These are phyloP conservation scores for Cercospora sp. DNA, from an alignment of 2,329 filamentous ascomycete genomes.

Conservation along the genomic window DNA sequence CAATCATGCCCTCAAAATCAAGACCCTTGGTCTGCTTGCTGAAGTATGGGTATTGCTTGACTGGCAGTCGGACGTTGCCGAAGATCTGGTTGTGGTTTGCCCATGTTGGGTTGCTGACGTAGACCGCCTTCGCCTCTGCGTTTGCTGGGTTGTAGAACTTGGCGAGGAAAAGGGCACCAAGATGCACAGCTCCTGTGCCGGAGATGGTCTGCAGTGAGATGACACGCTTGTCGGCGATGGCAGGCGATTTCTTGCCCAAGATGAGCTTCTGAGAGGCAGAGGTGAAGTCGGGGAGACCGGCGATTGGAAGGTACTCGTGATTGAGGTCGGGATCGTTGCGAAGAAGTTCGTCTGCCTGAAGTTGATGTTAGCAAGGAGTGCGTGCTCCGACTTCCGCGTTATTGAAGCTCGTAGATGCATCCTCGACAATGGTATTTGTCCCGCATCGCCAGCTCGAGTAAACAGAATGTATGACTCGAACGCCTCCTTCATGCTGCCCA, in stretches of 20 bases:
- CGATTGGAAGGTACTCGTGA: conserved; percentile 98
- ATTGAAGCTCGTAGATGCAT: neutral
- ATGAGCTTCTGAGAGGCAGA: conserved; percentile 88
- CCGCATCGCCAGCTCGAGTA: neutral
- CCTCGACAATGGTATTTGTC: neutral
- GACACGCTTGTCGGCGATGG: conserved; percentile 78
- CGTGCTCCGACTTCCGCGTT: neutral
- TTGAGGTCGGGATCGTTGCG: conserved; percentile 86
- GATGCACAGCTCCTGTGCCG: conserved; percentile 90
- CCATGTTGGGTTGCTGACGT: conserved; percentile 95
- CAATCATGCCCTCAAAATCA: conserved; percentile 86
- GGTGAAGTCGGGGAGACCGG: conserved; percentile 82
- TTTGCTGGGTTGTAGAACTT: conserved; percentile 73
- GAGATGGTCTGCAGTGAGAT: conserved; percentile 92
- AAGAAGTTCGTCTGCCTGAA: conserved; percentile 84
- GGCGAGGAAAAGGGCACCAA: conserved; percentile 89
- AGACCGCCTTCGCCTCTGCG: conserved; percentile 68
- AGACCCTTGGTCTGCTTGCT: conserved; percentile 83
- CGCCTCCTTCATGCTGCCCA: neutral
- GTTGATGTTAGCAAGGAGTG: neutral
- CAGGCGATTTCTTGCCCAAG: conserved; percentile 75
- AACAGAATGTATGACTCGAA: neutral
- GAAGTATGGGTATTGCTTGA: conserved; percentile 92
- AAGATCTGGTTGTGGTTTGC: conserved; percentile 99
- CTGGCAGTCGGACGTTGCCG: conserved; percentile 76